Base-by-base conservation (phyloP, 1,139 yeast genomes). In the Blastobotrys niveus region DNA sequence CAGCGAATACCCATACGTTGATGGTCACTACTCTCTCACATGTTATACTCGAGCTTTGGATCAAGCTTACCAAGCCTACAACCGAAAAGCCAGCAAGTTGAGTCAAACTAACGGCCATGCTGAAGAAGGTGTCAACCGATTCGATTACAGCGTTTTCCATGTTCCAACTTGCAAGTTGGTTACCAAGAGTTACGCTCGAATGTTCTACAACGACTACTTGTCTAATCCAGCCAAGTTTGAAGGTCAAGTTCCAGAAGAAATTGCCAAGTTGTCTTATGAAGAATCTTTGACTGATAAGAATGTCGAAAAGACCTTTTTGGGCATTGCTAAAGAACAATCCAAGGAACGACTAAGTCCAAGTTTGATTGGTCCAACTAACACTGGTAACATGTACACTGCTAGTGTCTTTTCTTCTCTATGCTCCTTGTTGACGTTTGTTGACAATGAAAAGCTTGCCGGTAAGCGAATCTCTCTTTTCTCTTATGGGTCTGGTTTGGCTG, bases 361-460 rank as follows among this genome's bases (percentile, higher is more conserved):
- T 26, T 73, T 91, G 65, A 73, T 71, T 56, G 89, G 89, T 39
- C 93, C 98, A 61, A 91, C 97, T 56, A 89, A 91, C 71, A 88
- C 95, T 52, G 99, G 99, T 70, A 93, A 93, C 76, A 85, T 89
- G 89, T 93, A 93, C 76, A 87, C 97, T 40, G 98, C 93, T 52
- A 86, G 96, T 35, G 80, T 88, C 44, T 93, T 87, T 79, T 82
- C 94, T 37, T 79, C 96, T 8, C 75, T 93, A 52, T 77, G 91
- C 29, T 89, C 98, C 14, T 71, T 87, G 52, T 72, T 93, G 58
- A 79, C 77, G 63, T 82, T 72, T 61, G 85, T 82, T 52, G 91
- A 88, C 38, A 73, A 77, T 45, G 93, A 81, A 42, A 70, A 76
- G 45, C 76, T 89, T 57, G 86, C 80, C 65, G 77, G 77, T 59